A percentile compares a stretch with the other conserved stretches of the same genome.
Conservation (phyloP, 345 rosid genomes). For the Acer saccharum region DNA sequence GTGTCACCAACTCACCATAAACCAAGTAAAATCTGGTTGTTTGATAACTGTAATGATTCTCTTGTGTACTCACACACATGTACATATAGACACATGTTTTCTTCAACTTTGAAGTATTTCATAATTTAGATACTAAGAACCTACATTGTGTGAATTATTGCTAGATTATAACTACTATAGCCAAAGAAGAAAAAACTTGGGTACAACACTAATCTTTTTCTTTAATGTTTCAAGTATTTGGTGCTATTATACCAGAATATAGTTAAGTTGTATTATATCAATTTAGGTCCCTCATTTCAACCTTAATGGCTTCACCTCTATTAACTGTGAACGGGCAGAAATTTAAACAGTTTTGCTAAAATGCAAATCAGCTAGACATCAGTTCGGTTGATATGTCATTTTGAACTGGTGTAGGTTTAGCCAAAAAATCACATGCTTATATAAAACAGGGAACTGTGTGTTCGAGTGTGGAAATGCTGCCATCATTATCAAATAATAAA, state of each 20-base stretch:
- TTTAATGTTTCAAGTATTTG: background rate
- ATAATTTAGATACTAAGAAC: background rate
- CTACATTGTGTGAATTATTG: background rate
- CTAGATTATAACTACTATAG: background rate
- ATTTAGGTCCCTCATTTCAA: background rate
- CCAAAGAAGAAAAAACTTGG: background rate
- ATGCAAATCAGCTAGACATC: background rate
- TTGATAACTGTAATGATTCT: background rate
- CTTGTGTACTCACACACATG: background rate
- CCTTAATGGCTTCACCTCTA: background rate
- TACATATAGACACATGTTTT: background rate
- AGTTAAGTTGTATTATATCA: background rate
- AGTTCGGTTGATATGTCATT: background rate
- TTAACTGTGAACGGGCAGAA: background rate
- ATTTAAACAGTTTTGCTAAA: background rate
- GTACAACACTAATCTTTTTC: background rate
- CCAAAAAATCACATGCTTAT: background rate
- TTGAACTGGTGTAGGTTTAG: background rate
- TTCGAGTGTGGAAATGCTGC: background rate
- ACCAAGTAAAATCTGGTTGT: background rate
- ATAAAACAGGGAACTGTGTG: background rate
- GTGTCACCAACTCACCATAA: constrained; percentile 9
- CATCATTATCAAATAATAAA: background rate
- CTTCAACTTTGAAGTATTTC: constrained; percentile 4
- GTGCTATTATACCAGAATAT: background rate